These are phyloP conservation scores for Oemleria cerasiformis DNA, from an alignment of 306 rosid species.

Conservation along the genomic window DNA sequence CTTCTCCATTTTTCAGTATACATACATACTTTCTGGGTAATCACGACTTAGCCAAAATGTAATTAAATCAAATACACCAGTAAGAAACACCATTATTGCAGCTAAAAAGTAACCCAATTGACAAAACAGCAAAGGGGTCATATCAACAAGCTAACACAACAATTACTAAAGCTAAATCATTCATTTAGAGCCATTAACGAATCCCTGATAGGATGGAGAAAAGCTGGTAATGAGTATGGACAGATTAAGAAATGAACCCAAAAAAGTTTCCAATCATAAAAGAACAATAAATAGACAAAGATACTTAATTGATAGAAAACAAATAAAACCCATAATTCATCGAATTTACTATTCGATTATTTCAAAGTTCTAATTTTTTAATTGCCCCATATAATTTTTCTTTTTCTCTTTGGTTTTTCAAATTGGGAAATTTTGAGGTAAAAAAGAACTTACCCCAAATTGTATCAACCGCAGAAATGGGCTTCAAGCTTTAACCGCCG, in stretches of 20 bases:
- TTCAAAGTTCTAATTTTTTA: neutral
- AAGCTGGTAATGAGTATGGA: neutral
- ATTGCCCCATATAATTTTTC: neutral
- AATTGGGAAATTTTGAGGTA: slow-evolving; percentile 10
- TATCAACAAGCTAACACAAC: neutral
- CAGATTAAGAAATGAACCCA: neutral
- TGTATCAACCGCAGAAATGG: slow-evolving; percentile 8
- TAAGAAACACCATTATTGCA: neutral
- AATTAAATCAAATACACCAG: neutral
- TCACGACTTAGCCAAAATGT: neutral
- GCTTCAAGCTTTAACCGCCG: neutral
- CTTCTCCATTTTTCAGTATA: neutral
- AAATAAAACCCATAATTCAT: neutral
- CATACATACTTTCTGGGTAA: neutral
- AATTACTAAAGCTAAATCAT: neutral
- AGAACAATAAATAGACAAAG: neutral
- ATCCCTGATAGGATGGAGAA: neutral
- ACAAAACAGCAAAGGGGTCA: neutral
- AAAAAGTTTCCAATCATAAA: neutral
- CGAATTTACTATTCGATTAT: slow-evolving; percentile 1
- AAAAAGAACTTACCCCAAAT: slow-evolving; percentile 19
- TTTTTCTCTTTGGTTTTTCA: neutral
- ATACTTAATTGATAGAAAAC: neutral
- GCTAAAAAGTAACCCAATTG: slow-evolving; percentile 1
- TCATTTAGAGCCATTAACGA: neutral